Percentiles rank a stretch among this genome's conserved stretches.
phyloP scores from a whole-genome alignment of 352 stramenopile species.

The Phytophthora pisi region DNA sequence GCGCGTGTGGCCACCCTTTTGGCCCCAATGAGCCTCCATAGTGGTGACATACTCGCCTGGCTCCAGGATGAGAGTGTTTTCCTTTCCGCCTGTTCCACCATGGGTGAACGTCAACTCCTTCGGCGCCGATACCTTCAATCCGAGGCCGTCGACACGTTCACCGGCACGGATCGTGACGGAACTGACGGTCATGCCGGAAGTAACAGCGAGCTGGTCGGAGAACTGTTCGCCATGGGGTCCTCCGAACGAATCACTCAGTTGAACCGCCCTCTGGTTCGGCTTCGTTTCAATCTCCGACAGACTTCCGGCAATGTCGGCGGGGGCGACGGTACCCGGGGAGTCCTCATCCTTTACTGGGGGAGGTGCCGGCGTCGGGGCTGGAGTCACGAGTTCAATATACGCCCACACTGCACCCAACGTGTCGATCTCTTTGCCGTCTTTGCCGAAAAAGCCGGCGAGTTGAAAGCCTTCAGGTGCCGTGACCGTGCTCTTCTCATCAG shows the following conservation, averaged over 20 bases:
- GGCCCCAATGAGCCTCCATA: slow-evolving; percentile 17
- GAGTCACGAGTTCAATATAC: slow-evolving; percentile 25
- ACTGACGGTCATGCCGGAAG: slow-evolving; percentile 31
- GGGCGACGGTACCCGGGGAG: slow-evolving; percentile 19
- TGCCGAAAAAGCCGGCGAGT: slow-evolving; percentile 25
- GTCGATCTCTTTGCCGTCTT: slow-evolving; percentile 25
- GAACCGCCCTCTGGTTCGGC: slow-evolving; percentile 21
- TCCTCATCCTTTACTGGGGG: slow-evolving; percentile 13
- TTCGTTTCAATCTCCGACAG: slow-evolving; percentile 22
- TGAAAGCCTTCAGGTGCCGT: slow-evolving; percentile 31
- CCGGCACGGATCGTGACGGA: slow-evolving; percentile 26
- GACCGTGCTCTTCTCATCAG: slow-evolving; percentile 19
- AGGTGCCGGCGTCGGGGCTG: slow-evolving; percentile 21
- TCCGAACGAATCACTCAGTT: slow-evolving; percentile 45
- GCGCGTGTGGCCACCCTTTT: slow-evolving; percentile 12
- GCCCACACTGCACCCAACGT: slow-evolving; percentile 28
- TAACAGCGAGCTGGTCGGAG: slow-evolving; percentile 37
- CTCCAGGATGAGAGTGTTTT: slow-evolving; percentile 15
- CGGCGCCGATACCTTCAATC: slow-evolving; percentile 13
- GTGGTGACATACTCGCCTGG: slow-evolving; percentile 22
- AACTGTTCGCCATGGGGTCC: slow-evolving; percentile 49
- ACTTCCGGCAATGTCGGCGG: slow-evolving; percentile 25
- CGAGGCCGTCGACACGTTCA: slow-evolving; percentile 32
- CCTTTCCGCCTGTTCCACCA: slow-evolving; percentile 22
- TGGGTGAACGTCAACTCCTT: slow-evolving; percentile 29